These are phyloP conservation scores for Boletus fagicola DNA, from an alignment of 768 basidiomycete genomes.

Conservation along the genomic window DNA sequence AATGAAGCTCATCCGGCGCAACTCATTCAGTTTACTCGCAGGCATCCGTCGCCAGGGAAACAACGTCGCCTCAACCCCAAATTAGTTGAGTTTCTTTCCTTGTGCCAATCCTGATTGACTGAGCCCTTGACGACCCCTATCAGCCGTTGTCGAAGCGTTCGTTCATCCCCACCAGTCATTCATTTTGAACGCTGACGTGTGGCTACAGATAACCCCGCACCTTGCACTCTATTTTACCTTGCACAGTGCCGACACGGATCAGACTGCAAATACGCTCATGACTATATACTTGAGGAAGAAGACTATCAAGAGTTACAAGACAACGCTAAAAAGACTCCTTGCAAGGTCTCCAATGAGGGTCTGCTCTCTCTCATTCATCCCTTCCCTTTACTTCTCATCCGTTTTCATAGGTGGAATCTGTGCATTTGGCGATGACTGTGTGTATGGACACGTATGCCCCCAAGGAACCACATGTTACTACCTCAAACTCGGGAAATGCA, in stretches of 20 bases:
- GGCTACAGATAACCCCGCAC: slow-evolving; percentile 52
- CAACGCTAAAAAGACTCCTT: slow-evolving; percentile 63
- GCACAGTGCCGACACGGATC: slow-evolving; percentile 57
- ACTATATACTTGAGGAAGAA: slow-evolving; percentile 55
- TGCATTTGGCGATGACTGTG: slow-evolving; percentile 59
- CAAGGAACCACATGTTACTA: slow-evolving; percentile 52
- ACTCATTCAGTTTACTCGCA: slow-evolving; percentile 26
- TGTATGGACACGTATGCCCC: slow-evolving; percentile 38
- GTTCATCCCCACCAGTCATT: slow-evolving; percentile 27
- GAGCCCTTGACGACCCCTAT: slow-evolving; percentile 14
- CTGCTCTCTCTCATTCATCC: slow-evolving; percentile 8
- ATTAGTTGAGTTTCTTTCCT: slow-evolving; percentile 41
- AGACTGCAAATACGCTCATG: slow-evolving; percentile 60
- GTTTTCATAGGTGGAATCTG: slow-evolving; percentile 48
- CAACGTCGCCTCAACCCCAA: slow-evolving; percentile 49
- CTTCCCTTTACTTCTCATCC: not conserved
- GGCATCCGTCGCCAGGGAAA: slow-evolving; percentile 34
- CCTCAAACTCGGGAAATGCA: slow-evolving; percentile 56
- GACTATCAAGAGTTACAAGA: slow-evolving; percentile 51
- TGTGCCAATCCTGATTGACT: slow-evolving; percentile 13
- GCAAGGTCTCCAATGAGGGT: slow-evolving; percentile 60
- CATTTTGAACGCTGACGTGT: not conserved
- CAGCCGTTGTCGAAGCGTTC: slow-evolving; percentile 63
- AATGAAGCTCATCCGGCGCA: slow-evolving; percentile 34
- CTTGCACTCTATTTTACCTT: slow-evolving; percentile 66